Conservation (phyloP, 2,329 filamentous ascomycete genomes). For the Diaporthe vaccinii region DNA sequence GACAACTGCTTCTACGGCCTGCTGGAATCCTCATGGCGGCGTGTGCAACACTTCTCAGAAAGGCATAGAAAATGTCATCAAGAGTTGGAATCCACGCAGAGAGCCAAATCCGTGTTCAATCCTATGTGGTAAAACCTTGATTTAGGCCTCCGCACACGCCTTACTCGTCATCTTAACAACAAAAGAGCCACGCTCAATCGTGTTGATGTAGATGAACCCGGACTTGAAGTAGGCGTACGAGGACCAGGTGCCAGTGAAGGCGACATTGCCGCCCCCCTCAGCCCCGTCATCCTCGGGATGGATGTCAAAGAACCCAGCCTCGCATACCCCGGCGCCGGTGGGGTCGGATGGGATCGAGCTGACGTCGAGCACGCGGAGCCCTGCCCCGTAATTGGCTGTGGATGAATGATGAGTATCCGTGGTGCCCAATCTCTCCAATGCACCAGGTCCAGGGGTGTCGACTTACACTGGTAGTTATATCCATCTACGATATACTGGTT, state of each 20-base stretch:
- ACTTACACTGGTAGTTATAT: slow-evolving; percentile 56
- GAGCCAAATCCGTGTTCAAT: not conserved
- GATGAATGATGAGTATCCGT: slow-evolving; percentile 21
- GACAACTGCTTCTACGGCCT: too few species aligned
- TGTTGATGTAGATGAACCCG: slow-evolving; percentile 65
- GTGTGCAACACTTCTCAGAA: too few species aligned
- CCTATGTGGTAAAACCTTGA: too few species aligned
- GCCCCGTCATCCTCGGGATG: slow-evolving; percentile 63
- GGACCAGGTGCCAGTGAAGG: slow-evolving; percentile 61
- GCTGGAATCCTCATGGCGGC: too few species aligned
- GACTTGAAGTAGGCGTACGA: slow-evolving; percentile 63
- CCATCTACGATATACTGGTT: slow-evolving; percentile 63
- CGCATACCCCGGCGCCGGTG: slow-evolving; percentile 59
- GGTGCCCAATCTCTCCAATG: accelerated
- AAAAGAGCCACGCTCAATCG: slow-evolving; percentile 65
- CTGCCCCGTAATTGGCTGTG: slow-evolving; percentile 60
- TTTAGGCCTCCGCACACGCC: not conserved
- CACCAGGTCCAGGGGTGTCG: too few species aligned
- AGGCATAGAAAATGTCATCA: not conserved
- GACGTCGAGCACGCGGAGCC: slow-evolving; percentile 58
- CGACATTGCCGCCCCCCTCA: slow-evolving; percentile 54
- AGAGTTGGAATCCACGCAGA: not conserved
- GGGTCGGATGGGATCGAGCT: slow-evolving; percentile 55
- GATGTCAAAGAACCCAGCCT: slow-evolving; percentile 64
- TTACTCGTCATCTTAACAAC: slow-evolving; percentile 55